These are phyloP conservation scores for Silybum marianum DNA, from an alignment of 129 eudicot species.

Conservation along the genomic window DNA sequence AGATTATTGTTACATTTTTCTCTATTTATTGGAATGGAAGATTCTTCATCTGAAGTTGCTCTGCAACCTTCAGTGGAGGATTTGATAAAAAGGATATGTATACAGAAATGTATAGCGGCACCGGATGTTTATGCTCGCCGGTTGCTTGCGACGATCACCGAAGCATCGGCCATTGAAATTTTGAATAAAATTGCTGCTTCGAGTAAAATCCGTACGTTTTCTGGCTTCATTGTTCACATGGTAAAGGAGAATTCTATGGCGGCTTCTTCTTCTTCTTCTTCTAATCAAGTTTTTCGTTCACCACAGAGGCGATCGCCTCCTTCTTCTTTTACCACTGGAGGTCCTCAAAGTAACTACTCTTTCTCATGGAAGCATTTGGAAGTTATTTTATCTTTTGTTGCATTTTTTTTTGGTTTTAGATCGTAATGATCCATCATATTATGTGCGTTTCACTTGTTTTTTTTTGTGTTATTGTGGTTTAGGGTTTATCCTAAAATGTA, in stretches of 20 bases:
- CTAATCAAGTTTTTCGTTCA: neutral
- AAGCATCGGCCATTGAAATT: constrained; percentile 24
- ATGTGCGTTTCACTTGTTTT: constrained; percentile 6
- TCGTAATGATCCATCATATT: neutral
- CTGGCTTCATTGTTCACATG: constrained; percentile 16
- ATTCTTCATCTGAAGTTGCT: constrained; percentile 13
- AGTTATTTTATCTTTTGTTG: neutral
- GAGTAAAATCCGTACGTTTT: constrained; percentile 8
- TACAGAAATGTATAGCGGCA: neutral
- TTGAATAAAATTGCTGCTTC: constrained; percentile 17
- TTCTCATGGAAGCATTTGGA: neutral
- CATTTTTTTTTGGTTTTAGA: neutral
- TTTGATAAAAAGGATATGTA: constrained; percentile 25
- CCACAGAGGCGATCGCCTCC: constrained; percentile 29
- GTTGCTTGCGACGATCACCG: constrained; percentile 13
- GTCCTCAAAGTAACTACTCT: constrained; percentile 20
- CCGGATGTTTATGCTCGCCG: constrained; percentile 21
- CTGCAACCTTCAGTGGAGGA: constrained; percentile 24
- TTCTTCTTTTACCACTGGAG: neutral
- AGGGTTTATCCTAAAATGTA: constrained; percentile 16
- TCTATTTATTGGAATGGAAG: constrained; percentile 2
- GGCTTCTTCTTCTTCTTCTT: neutral
- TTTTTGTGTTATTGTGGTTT: constrained; percentile 1
- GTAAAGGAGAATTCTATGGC: constrained; percentile 5
- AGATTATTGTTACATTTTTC: neutral